Evolutionary conservation across 148 eudicot species (phyloP).

Genomic region (Cornus controversa): DNA sequence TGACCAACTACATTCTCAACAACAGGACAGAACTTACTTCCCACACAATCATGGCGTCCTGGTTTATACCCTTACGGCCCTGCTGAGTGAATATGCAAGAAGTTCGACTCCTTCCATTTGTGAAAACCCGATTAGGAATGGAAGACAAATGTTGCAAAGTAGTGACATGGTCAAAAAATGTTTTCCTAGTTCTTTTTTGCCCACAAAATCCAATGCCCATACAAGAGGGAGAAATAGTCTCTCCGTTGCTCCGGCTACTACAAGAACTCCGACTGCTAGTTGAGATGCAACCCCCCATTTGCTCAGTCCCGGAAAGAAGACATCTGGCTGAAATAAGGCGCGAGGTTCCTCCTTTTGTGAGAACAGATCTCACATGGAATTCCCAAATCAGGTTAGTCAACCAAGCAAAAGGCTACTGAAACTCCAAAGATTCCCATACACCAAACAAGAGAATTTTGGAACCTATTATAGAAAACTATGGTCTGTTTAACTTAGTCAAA

Average conservation of each 20-base stretch:
- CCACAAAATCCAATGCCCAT: slow-evolving; percentile 47
- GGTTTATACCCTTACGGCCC: slow-evolving; percentile 97
- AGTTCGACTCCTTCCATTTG: slow-evolving; percentile 77
- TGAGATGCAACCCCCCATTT: slow-evolving; percentile 92
- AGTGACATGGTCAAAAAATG: slow-evolving; percentile 60
- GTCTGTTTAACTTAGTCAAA: slow-evolving; percentile 48
- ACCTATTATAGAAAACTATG: slow-evolving; percentile 15
- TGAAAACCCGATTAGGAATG: slow-evolving; percentile 67
- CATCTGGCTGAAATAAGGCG: slow-evolving; percentile 31
- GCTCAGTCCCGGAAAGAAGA: slow-evolving; percentile 37
- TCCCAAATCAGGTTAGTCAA: slow-evolving; percentile 24
- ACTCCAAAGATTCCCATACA: slow-evolving; percentile 27
- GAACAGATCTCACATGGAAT: slow-evolving; percentile 25
- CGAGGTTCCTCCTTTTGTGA: slow-evolving; percentile 20
- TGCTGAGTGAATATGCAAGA: slow-evolving; percentile 97
- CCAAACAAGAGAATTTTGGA: slow-evolving; percentile 22
- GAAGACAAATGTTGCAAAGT: slow-evolving; percentile 72
- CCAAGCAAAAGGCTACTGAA: slow-evolving; percentile 18
- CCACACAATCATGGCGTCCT: slow-evolving; percentile 99
- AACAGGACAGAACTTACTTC: slow-evolving; percentile 57
- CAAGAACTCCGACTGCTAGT: slow-evolving; percentile 62
- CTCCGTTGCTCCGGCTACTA: slow-evolving; percentile 67
- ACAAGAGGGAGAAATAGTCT: slow-evolving; percentile 49
- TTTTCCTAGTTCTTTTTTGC: slow-evolving; percentile 68
- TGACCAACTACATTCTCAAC: not conserved